Base-by-base conservation (phyloP, 306 rosid genomes). In the Citrullus mucosospermus region DNA sequence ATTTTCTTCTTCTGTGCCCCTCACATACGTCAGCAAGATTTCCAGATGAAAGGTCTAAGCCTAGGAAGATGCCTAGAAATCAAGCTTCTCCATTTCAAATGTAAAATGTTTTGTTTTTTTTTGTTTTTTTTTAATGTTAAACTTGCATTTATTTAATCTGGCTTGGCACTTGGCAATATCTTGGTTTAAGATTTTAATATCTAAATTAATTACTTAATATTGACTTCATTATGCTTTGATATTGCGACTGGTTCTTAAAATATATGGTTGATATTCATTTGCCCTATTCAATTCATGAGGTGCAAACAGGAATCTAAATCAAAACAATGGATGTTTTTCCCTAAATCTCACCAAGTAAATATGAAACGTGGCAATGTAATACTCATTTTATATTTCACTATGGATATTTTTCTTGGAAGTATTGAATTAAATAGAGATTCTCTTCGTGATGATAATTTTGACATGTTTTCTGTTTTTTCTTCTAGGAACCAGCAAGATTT, bases 1-100 rank as follows among this genome's bases (percentile, higher is more conserved):
- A 84, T 74, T 95, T 67, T 85, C 93, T 92, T 57, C 55, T 95
- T 89, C 93, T 95, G 48, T 95, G 99, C 81, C 93, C 99, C 56
- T 75, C 77, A 30, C 99, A 95, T 87, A 75, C 90, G 76, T 79
- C 82, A 30, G 79, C 63, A 72, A 87, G 38, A 78, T 92, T 95
- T 83, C 99, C 99, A 39, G 67, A 62, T 59, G 98, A 95, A 86
- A 88, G 84, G 81, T 78, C 87, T 58, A 86, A 79, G 78, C 13
- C 82, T 41, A 75, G 78, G 78, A 88, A 88, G 44, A 84, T 55
- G 39, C 57, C 32, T 38, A 83, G 69, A 60, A 79, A 83, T 67
- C 83, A 75, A 18, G 70, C 85, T 32, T 16, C 60, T 76, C 38
- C 83, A 61, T 63, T 61, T 68, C 80, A 60, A 66, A 66, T 59